Evolutionary conservation across 2,329 filamentous ascomycete genomes (phyloP).

Genomic region (Lasiodiplodia theobromae): DNA sequence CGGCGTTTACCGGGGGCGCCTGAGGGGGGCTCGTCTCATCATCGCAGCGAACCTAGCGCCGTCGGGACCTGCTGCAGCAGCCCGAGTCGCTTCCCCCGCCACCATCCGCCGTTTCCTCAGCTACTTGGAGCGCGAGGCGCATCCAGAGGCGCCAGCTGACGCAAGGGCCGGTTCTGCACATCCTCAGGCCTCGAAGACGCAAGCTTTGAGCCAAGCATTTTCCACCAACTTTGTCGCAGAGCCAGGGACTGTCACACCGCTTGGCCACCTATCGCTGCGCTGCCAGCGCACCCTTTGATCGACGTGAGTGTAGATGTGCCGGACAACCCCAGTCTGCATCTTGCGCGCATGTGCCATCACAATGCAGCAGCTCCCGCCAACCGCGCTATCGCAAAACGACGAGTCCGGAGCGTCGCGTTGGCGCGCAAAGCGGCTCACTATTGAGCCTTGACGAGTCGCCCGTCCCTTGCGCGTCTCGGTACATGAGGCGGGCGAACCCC

Average conservation of each 20-base stretch:
- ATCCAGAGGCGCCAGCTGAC: constrained; percentile 18
- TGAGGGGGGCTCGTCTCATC: constrained; percentile 23
- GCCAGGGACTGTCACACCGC: constrained; percentile 26
- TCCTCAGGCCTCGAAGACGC: constrained; percentile 12
- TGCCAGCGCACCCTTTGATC: constrained; percentile 21
- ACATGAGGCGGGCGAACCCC: background rate
- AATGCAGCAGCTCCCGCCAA: background rate
- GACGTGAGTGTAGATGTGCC: background rate
- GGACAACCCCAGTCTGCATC: background rate
- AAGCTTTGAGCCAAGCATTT: constrained; percentile 26
- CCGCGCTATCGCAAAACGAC: constrained; percentile 11
- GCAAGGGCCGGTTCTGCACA: constrained; percentile 19
- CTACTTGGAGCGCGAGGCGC: constrained; percentile 9
- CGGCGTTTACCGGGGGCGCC: constrained; percentile 10
- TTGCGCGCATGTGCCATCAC: background rate
- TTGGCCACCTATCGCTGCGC: constrained; percentile 23
- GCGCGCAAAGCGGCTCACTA: background rate
- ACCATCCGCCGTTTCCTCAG: constrained; percentile 13
- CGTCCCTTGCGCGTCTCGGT: background rate
- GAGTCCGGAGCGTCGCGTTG: background rate
- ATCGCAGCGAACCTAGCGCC: background rate
- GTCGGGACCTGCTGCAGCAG: constrained; percentile 6
- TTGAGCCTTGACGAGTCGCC: background rate
- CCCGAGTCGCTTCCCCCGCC: constrained; percentile 17
- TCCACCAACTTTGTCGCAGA: constrained; percentile 9